Evolutionary conservation across 2,329 filamentous ascomycete species (phyloP), one percentile per base, ranked within the genome.

Genomic region (Ophiostoma sp.): DNA sequence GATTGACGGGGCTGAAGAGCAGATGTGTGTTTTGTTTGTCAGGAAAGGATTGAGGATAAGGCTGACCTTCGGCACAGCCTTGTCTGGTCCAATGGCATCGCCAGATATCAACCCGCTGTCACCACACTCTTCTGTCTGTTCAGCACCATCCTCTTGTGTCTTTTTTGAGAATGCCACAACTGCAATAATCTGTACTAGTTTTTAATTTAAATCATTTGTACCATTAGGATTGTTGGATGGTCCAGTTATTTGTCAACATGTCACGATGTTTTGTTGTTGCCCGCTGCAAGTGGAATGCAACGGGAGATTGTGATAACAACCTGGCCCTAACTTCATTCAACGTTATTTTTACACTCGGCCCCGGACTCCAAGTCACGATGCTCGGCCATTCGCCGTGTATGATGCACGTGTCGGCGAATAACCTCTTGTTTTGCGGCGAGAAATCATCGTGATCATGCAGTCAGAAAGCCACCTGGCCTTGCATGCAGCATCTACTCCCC

Each of bases 321-420:
- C 15, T 12, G 59, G 59, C 33, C 11, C 11, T 25, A 42, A n/a
- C n/a, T n/a, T 33, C 28, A 6, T 64, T 42, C 59, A 42, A 7
- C 59, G 6, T 50, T 33, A n/a, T 8, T 28, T 42, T 31, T 12
- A 55, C 39, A 8, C 22, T 31, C 0, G 0, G 31, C n/a, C 19
- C 64, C 15, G 22, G 15, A 4, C 45, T 12, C 22, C 5, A 9
- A 17, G 63, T 28, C 63, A 48, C 39, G 22, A 31, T 48, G 39
- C n/a, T 15, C 15, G 63, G 22, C 22, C 12, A n/a, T 33, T 61
- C 59, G 22, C 15, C 39, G 39, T 8, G 39, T 31, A 48, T n/a
- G 39, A 66, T 48, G 63, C 63, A 45, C 39, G 15, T 48, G 63
- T 66, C 63, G 63, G 63, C 63, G 63, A 66, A 48, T 39, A 28